These are phyloP conservation scores for Boletus speciosus DNA, from an alignment of 768 basidiomycete genomes.

Conservation along the genomic window DNA sequence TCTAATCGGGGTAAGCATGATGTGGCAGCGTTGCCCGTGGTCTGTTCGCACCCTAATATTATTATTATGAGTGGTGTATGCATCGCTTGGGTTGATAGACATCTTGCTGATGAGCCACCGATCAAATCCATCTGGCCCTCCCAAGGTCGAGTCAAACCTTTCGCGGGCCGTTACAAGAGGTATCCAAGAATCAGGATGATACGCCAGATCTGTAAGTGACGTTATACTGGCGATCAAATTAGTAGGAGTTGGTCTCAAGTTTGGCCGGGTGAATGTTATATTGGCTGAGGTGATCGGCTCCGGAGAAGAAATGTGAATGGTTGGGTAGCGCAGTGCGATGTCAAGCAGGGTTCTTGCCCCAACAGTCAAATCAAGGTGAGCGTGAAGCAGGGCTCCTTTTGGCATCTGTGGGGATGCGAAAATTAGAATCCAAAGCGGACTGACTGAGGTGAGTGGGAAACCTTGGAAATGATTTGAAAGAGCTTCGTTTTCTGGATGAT, in stretches of 20 bases:
- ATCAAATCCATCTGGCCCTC: constrained; percentile 66
- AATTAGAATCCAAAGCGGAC: background rate
- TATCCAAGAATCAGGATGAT: constrained; percentile 51
- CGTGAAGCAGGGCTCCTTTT: constrained; percentile 73
- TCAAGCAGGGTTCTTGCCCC: constrained; percentile 49
- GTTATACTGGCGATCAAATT: constrained; percentile 16
- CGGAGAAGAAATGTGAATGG: constrained; percentile 55
- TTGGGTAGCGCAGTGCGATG: constrained; percentile 53
- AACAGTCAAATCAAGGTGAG: constrained; percentile 72
- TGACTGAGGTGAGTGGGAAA: constrained; percentile 10
- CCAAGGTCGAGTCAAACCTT: constrained; percentile 47
- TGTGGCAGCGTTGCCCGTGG: background rate
- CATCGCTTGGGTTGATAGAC: constrained; percentile 68
- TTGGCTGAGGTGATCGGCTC: constrained; percentile 39
- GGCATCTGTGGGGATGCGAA: constrained; percentile 53
- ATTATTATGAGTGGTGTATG: constrained; percentile 71
- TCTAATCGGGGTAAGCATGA: constrained; percentile 38
- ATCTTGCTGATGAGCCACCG: constrained; percentile 56
- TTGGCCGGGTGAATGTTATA: constrained; percentile 44
- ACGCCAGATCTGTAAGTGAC: constrained; percentile 37
- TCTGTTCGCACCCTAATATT: constrained; percentile 48
- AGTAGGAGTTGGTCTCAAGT: constrained; percentile 49
- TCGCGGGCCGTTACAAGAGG: constrained; percentile 50
- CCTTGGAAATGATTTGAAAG: constrained; percentile 62
- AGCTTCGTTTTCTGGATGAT: constrained; percentile 60